These are phyloP conservation scores for Xylariomycetidae sp. DNA, from an alignment of 2,329 filamentous ascomycete genomes.

Conservation along the genomic window DNA sequence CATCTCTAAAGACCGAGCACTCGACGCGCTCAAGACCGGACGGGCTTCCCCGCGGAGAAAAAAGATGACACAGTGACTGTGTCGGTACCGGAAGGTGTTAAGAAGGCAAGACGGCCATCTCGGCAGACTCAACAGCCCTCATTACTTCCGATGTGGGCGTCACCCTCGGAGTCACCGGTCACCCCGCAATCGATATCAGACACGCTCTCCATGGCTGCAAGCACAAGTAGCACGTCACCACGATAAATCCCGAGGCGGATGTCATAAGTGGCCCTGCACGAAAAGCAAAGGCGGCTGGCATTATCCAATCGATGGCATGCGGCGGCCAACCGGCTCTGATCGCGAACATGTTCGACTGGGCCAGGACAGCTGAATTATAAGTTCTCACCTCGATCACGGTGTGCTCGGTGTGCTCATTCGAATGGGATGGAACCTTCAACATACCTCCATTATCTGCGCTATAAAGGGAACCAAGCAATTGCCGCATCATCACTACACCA, in stretches of 20 bases:
- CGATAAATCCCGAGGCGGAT: slow-evolving; percentile 43
- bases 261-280: slow-evolving; percentile 37
- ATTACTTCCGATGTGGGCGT: slow-evolving; percentile 40
- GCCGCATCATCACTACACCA: slow-evolving; percentile 40
- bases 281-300: slow-evolving; percentile 38
- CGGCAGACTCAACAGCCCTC: slow-evolving; percentile 35
- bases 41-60: slow-evolving; percentile 33
- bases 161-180: slow-evolving; percentile 39
- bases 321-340: slow-evolving; percentile 41
- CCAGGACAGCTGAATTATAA: slow-evolving; percentile 35
- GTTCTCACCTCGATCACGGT: no score
- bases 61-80: slow-evolving; percentile 30
- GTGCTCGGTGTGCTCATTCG: no score
- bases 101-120: slow-evolving; percentile 36
- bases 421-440: no score
- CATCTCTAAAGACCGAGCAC: slow-evolving; percentile 34
- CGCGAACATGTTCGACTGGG: slow-evolving; percentile 38
- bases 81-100: slow-evolving; percentile 34
- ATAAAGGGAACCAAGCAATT: slow-evolving; percentile 43
- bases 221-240: slow-evolving; percentile 44
- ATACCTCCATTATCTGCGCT: slow-evolving; percentile 36
- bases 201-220: slow-evolving; percentile 40
- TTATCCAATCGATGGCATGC: slow-evolving; percentile 43
- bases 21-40: slow-evolving; percentile 35
- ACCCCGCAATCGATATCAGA: slow-evolving; percentile 36